A percentile compares a stretch with the other conserved stretches of the same genome.
Evolutionary conservation across 345 rosid genomes (phyloP).

Genomic region (Bruguiera gymnorhiza): DNA sequence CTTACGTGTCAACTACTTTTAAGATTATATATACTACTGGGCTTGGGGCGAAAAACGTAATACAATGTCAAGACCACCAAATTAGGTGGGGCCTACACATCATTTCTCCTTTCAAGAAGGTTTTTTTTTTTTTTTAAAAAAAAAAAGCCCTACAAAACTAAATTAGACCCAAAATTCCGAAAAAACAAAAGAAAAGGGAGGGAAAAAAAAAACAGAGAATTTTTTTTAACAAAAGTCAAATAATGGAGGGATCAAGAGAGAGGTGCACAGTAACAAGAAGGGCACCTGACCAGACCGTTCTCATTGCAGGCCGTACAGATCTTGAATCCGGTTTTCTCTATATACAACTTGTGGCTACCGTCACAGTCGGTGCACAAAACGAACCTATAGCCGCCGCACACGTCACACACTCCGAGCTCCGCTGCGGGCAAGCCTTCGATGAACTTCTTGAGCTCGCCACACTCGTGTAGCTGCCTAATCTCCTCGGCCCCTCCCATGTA

Average conservation of each 20-base stretch:
- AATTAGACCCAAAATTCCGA: too few species aligned
- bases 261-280: conserved; percentile 47
- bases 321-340: conserved; percentile 60
- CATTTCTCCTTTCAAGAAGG: too few species aligned
- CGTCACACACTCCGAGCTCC: conserved; percentile 48
- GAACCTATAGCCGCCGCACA: conserved; percentile 68
- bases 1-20: too few species aligned
- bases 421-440: conserved; percentile 54
- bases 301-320: conserved; percentile 69
- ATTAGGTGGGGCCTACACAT: too few species aligned
- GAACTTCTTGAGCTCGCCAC: conserved; percentile 80
- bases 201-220: not conserved
- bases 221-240: not conserved
- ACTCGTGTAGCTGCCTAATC: conserved; percentile 65
- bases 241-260: not conserved
- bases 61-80: too few species aligned
- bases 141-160: too few species aligned
- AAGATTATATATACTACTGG: too few species aligned
- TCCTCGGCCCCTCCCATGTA: conserved; percentile 91
- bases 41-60: too few species aligned
- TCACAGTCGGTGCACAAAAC: conserved; percentile 58
- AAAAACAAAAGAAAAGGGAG: not conserved
- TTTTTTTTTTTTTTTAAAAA: too few species aligned
- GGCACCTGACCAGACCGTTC: conserved; percentile 90
- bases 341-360: conserved; percentile 80